These are phyloP conservation scores for Rhododendron mucronatum DNA, from an alignment of 148 eudicot genomes.

Conservation along the genomic window DNA sequence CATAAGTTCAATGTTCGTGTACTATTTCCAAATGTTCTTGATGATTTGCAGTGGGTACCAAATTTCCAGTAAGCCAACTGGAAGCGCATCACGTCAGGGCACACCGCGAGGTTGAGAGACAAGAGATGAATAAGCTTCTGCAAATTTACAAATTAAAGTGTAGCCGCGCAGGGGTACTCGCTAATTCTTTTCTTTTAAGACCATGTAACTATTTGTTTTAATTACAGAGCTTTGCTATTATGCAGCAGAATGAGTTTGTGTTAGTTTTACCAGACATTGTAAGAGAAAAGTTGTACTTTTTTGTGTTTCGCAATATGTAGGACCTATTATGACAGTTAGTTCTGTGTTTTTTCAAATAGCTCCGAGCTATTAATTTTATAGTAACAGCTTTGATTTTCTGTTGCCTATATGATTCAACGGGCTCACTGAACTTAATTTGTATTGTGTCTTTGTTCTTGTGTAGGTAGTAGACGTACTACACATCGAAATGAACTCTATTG, in stretches of 20 bases:
- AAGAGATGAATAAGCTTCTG: constrained; percentile 35
- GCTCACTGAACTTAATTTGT: not conserved
- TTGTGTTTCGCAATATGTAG: not conserved
- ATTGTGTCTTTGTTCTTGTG: not conserved
- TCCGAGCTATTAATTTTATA: not conserved
- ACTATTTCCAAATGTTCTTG: not conserved
- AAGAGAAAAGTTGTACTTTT: not conserved
- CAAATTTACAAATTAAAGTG: constrained; percentile 44
- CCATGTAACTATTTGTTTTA: not conserved
- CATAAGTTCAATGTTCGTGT: not conserved
- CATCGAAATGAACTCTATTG: constrained; percentile 50
- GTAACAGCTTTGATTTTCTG: not conserved
- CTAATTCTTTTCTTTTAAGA: not conserved
- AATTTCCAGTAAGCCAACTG: constrained; percentile 41
- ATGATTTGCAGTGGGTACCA: constrained; percentile 57
- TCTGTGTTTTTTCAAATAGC: not conserved
- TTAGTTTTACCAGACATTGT: not conserved
- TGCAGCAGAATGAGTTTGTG: not conserved
- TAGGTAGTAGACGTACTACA: constrained; percentile 57
- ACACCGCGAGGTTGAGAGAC: constrained; percentile 50
- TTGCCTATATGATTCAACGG: not conserved
- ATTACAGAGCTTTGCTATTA: not conserved
- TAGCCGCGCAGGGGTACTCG: constrained; percentile 55
- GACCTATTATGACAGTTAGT: not conserved
- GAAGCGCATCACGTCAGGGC: constrained; percentile 34